Base-by-base conservation (phyloP, 1,284 basidiomycete genomes). In the Sporisorium exsertum region DNA sequence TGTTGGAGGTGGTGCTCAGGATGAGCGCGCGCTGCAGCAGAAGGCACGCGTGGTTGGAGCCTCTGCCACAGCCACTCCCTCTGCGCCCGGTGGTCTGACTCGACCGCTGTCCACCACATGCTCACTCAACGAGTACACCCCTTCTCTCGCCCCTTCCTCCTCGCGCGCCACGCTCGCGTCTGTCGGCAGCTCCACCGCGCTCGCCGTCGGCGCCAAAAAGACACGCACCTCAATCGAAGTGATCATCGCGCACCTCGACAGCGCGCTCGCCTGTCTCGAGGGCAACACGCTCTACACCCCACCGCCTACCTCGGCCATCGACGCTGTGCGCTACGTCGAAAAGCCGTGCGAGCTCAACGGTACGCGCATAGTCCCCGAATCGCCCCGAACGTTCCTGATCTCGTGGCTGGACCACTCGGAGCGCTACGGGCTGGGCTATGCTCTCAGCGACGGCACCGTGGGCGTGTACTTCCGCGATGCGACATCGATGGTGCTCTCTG, bases 391-490 rank as follows among this genome's bases (percentile, higher is more conserved):
- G 16, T 99, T 98, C 86, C 94, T 99, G 77, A 93, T 93, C 2
- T 94, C 93, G 10, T 99, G 96, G 96, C 92, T 98, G 51, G 96
- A 99, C 86, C 97, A 98, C 85, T 95, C 93, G 85, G 94, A 95
- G 86, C 97, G 97, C 87, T 99, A 98, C 86, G 97, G 96, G 12
- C 95, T 98, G 91, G 97, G 95, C 1, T 98, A 98, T 85, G 94
- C 94, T 1, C 88, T 99, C 81, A 95, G 93, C 32, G 95, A 99
- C 84, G 95, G 96, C 4, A 92, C 93, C 2, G 92, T 97, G 29
- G 94, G 94, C 9, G 93, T 97, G 22, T 92, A 97, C 87, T 98
- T 97, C 87, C 97, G 97, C 82, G 96, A 99, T 86, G 94, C 92
- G 79, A 94, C 94, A 9, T 92, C 90, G 16, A 87, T 97, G 78